Conservation (phyloP, 176 grass and related monocot genomes). For the Ampelocalamus luodianensis region DNA sequence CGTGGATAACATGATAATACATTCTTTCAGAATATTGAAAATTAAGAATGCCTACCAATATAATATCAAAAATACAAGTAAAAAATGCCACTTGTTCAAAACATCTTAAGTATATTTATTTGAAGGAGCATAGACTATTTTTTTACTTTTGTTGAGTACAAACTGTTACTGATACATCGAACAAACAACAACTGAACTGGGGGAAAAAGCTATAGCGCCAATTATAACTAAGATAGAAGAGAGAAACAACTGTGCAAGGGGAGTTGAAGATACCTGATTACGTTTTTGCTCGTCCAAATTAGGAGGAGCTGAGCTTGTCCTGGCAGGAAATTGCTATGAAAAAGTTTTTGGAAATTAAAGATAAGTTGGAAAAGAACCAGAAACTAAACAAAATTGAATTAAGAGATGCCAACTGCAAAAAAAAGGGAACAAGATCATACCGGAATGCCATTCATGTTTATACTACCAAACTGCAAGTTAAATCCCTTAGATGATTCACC, state of each 20-base stretch:
- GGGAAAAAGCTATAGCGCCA: too few relatives aligned
- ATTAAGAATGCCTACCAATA: neutral
- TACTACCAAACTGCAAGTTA: conserved; percentile 86
- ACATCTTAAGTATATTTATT: conserved; percentile 1
- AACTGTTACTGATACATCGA: neutral
- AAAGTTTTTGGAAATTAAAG: neutral
- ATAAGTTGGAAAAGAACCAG: neutral
- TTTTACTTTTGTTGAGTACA: too few relatives aligned
- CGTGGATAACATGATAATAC: conserved; percentile 5
- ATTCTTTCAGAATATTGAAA: conserved; percentile 23
- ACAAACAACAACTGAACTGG: conserved; percentile 20
- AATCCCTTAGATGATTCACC: conserved; percentile 62
- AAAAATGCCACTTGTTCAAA: conserved; percentile 14
- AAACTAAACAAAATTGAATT: neutral
- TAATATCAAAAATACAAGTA: conserved; percentile 21
- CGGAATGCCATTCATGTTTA: conserved; percentile 75
- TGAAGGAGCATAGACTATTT: neutral
- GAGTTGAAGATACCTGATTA: conserved; percentile 69
- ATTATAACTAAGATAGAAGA: neutral
- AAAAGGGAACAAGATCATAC: conserved; percentile 54
- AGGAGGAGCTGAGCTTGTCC: conserved; percentile 96
- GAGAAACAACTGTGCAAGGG: neutral
- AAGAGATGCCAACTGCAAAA: conserved; percentile 23
- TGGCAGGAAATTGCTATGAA: conserved; percentile 77
- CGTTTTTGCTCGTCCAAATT: conserved; percentile 94